A percentile compares a stretch with the other conserved stretches of the same genome.
Evolutionary conservation across 2,329 filamentous ascomycete species (phyloP).

Genomic region (Nannizzia gypsea): DNA sequence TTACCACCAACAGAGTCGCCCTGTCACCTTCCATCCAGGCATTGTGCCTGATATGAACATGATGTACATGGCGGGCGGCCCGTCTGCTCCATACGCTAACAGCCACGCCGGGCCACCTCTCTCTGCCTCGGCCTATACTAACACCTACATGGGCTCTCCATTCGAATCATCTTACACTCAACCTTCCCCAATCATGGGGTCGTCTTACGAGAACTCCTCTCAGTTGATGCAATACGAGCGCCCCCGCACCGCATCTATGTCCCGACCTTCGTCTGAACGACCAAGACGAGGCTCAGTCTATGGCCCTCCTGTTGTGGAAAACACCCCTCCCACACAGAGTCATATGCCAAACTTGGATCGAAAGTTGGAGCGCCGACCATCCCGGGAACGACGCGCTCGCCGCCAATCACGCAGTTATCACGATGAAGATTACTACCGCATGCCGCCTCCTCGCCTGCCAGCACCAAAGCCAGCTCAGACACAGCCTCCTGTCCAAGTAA

Average conservation of each 20-base stretch:
- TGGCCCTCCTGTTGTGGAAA: conserved; percentile 25
- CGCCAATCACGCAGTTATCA: conserved; percentile 21
- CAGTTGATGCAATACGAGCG: conserved; percentile 17
- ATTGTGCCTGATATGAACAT: conserved; percentile 22
- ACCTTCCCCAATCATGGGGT: conserved; percentile 8
- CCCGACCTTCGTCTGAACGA: conserved; percentile 25
- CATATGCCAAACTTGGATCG: background rate
- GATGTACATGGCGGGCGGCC: conserved; percentile 19
- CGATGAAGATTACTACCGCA: conserved; percentile 33
- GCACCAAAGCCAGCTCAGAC: conserved; percentile 18
- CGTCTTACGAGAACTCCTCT: conserved; percentile 12
- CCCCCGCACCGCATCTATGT: conserved; percentile 24
- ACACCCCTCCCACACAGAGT: conserved; percentile 17
- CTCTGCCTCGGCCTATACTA: conserved; percentile 27
- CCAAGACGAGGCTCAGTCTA: conserved; percentile 27
- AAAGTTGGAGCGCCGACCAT: conserved; percentile 6
- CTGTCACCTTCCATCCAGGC: conserved; percentile 29
- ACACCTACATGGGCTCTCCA: conserved; percentile 24
- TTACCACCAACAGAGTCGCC: conserved; percentile 27
- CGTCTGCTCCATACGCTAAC: conserved; percentile 8
- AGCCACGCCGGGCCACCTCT: conserved; percentile 27
- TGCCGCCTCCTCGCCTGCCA: conserved; percentile 30
- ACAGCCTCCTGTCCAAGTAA: conserved; percentile 23
- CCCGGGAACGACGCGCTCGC: conserved; percentile 23
- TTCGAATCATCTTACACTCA: conserved; percentile 19